Percentiles rank a stretch among this genome's conserved stretches.
phyloP scores from a whole-genome alignment of 768 basidiomycete genomes.

The Kwoniella dejecticola region DNA sequence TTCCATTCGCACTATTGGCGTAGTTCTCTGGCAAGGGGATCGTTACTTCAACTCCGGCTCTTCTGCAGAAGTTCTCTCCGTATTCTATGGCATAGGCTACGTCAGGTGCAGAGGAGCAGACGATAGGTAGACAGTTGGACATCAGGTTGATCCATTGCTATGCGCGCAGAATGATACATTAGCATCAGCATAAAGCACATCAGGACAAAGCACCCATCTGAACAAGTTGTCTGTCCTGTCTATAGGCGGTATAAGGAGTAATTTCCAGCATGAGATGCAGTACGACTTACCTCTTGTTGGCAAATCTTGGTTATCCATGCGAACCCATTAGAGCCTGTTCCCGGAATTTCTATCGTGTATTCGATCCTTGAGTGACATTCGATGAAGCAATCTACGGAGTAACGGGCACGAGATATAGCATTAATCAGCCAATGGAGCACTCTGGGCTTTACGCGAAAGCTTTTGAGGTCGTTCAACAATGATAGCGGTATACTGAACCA shows the following conservation, averaged over 20 bases:
- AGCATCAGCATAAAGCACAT: background rate
- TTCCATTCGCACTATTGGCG: constrained; percentile 13
- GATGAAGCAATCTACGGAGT: constrained; percentile 5
- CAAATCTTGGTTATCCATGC: constrained; percentile 17
- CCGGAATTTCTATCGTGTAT: constrained; percentile 8
- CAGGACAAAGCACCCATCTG: background rate
- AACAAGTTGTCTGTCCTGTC: background rate
- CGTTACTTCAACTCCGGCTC: constrained; percentile 36
- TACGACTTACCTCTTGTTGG: constrained; percentile 8
- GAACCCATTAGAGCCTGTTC: constrained; percentile 5
- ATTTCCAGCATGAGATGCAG: no score
- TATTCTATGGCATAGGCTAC: constrained; percentile 44
- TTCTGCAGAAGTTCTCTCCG: constrained; percentile 25
- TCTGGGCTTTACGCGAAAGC: no score
- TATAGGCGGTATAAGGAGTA: background rate
- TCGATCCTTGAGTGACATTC: constrained; percentile 12
- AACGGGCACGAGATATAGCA: no score
- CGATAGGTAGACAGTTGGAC: constrained; percentile 23
- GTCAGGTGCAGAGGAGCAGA: constrained; percentile 37
- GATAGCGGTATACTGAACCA: background rate
- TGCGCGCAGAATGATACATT: background rate
- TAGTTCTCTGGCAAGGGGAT: constrained; percentile 34
- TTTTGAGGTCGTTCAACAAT: no score
- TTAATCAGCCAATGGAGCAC: no score
- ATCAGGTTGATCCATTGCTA: constrained; percentile 22